phyloP scores from a whole-genome alignment of 2,329 filamentous ascomycete species.

The Sporothrix dimorphospora region DNA sequence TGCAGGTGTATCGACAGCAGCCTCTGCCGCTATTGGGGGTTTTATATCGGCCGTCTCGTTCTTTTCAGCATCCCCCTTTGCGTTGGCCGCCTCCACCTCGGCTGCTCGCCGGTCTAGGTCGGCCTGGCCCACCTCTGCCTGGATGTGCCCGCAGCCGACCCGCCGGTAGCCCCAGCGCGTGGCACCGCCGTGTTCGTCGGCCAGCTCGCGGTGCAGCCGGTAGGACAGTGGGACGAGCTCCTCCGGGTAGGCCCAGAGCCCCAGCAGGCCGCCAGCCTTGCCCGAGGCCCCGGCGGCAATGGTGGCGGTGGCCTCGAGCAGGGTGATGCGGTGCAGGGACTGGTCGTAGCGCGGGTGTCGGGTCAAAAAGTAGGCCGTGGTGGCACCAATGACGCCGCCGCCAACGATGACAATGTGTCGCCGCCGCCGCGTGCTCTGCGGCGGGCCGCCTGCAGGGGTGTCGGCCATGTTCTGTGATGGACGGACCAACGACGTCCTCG shows the following conservation, averaged over 20 bases:
- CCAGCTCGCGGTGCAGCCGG: slow-evolving; percentile 78
- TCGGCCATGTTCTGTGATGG: slow-evolving; percentile 6
- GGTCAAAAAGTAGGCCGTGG: slow-evolving; percentile 88
- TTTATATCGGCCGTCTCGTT: not conserved
- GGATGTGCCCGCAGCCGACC: slow-evolving; percentile 70
- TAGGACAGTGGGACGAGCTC: slow-evolving; percentile 86
- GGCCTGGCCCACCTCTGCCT: slow-evolving; percentile 41
- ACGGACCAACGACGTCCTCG: not conserved
- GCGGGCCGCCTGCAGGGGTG: slow-evolving; percentile 2
- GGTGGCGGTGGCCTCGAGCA: slow-evolving; percentile 79
- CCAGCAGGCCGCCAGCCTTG: slow-evolving; percentile 90
- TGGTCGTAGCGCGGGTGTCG: slow-evolving; percentile 81
- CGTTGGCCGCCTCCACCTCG: slow-evolving; percentile 35
- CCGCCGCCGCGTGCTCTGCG: not conserved
- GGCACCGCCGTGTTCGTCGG: slow-evolving; percentile 78
- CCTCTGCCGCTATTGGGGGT: not conserved
- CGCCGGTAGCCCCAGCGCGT: slow-evolving; percentile 84
- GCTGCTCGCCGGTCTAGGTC: slow-evolving; percentile 27
- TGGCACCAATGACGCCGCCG: slow-evolving; percentile 90
- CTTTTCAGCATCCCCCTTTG: not conserved
- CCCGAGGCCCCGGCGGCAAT: slow-evolving; percentile 92
- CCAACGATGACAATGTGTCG: slow-evolving; percentile 54
- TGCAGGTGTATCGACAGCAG: not conserved
- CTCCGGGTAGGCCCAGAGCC: slow-evolving; percentile 86
- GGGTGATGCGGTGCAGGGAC: slow-evolving; percentile 73